Conservation (phyloP, 1,139 yeast species). For the Geotrichum aggregatum region DNA sequence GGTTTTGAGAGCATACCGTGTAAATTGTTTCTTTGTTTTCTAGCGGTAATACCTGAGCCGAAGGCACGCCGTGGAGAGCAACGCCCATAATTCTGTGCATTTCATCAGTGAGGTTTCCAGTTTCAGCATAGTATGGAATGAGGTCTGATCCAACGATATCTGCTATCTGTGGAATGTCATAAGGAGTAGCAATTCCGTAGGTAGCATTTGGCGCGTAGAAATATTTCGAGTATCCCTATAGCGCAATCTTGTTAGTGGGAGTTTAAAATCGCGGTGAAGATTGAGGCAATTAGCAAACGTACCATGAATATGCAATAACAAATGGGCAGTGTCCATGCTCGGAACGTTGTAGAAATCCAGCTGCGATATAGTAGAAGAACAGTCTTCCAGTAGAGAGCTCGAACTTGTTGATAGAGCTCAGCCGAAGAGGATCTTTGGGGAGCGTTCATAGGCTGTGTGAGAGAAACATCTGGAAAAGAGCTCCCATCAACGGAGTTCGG, state of each 20-base stretch:
- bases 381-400: conserved; percentile 30
- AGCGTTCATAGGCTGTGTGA: neutral
- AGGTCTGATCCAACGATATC: conserved; percentile 29
- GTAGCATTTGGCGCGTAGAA: conserved; percentile 34
- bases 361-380: conserved; percentile 31
- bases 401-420: conserved; percentile 21
- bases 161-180: conserved; percentile 27
- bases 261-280: neutral
- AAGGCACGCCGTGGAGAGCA: conserved; percentile 35
- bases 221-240: conserved; percentile 34
- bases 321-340: conserved; percentile 37
- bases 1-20: conserved; percentile 34
- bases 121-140: conserved; percentile 34
- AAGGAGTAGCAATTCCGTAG: conserved; percentile 36
- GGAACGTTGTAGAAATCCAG: conserved; percentile 35
- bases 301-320: conserved; percentile 36
- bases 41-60: conserved; percentile 29
- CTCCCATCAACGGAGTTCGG: neutral
- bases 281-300: conserved; percentile 19
- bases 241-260: conserved; percentile 14
- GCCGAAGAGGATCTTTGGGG: neutral
- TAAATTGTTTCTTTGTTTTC: conserved; percentile 30
- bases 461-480: neutral
- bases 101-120: conserved; percentile 28
- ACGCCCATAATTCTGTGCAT: conserved; percentile 32